phyloP scores from a whole-genome alignment of 306 rosid species.

The Trichosanthes truncata region DNA sequence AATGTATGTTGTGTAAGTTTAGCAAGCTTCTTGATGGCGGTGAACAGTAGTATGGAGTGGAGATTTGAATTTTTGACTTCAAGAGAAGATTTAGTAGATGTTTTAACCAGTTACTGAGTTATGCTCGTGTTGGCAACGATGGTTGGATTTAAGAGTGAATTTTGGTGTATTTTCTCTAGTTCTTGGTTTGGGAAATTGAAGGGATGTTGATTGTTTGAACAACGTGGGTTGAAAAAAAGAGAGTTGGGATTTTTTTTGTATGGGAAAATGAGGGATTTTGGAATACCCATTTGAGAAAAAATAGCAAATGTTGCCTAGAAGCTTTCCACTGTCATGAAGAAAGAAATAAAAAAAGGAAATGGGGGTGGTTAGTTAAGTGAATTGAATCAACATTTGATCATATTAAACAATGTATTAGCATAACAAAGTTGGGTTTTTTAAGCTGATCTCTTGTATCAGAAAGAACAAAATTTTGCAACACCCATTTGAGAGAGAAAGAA shows the following conservation, averaged over 20 bases:
- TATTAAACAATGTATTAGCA: neutral
- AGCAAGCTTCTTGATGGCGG: neutral
- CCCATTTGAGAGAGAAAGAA: neutral
- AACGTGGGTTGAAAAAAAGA: neutral
- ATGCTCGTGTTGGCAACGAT: neutral
- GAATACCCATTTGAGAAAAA: neutral
- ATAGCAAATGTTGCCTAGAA: neutral
- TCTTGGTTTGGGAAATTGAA: neutral
- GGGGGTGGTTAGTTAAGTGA: neutral
- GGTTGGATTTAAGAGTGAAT: neutral
- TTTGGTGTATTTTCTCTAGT: neutral
- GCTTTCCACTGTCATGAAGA: neutral
- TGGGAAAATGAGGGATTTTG: neutral
- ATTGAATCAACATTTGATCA: neutral
- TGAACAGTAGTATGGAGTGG: too few relatives aligned
- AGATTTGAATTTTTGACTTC: neutral
- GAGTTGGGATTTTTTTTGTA: neutral
- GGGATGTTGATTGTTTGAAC: neutral
- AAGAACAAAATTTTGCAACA: neutral
- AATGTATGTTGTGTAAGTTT: neutral
- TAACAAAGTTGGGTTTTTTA: neutral
- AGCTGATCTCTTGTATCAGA: neutral
- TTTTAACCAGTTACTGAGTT: neutral
- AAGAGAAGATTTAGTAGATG: neutral
- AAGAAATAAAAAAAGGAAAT: neutral